Conservation (phyloP, 768 basidiomycete species). For the Amanita pallidorosea region DNA sequence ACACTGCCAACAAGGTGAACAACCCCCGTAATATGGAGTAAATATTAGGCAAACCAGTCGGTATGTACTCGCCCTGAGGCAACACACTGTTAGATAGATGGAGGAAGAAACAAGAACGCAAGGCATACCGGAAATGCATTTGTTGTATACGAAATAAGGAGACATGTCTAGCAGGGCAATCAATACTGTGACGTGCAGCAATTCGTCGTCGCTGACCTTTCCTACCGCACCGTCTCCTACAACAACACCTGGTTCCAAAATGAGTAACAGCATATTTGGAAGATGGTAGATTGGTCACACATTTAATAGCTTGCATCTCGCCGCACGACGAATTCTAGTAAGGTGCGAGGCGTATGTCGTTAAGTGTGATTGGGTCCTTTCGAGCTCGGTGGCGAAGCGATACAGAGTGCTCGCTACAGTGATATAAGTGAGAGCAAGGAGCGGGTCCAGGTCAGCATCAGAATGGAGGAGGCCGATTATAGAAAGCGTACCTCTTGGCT, state of each 20-base stretch:
- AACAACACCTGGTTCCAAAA: conserved; percentile 68
- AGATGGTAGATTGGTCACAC: conserved; percentile 28
- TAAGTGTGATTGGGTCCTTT: conserved; percentile 1
- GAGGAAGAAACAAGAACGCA: conserved; percentile 1
- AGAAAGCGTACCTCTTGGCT: neutral
- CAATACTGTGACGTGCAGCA: conserved; percentile 8
- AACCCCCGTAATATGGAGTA: neutral
- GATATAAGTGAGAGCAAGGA: neutral
- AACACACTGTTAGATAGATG: conserved; percentile 7
- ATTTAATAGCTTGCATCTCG: conserved; percentile 88
- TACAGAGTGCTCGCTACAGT: neutral
- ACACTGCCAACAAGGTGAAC: conserved; percentile 43
- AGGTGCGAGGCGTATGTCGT: neutral
- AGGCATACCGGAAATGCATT: conserved; percentile 86
- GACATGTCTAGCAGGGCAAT: conserved; percentile 66
- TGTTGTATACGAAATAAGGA: conserved; percentile 98
- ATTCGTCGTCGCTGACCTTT: conserved; percentile 46
- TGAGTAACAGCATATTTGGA: conserved; percentile 16
- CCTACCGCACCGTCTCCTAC: conserved; percentile 98
- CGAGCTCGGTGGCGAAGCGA: neutral
- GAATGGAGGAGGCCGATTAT: neutral
- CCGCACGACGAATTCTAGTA: conserved; percentile 6
- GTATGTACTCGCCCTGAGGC: conserved; percentile 87
- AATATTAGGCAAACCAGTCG: conserved; percentile 53
- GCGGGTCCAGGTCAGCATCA: neutral